Evolutionary conservation across 208 protist species (phyloP).

Genomic region (Wallacemonas sp.): DNA sequence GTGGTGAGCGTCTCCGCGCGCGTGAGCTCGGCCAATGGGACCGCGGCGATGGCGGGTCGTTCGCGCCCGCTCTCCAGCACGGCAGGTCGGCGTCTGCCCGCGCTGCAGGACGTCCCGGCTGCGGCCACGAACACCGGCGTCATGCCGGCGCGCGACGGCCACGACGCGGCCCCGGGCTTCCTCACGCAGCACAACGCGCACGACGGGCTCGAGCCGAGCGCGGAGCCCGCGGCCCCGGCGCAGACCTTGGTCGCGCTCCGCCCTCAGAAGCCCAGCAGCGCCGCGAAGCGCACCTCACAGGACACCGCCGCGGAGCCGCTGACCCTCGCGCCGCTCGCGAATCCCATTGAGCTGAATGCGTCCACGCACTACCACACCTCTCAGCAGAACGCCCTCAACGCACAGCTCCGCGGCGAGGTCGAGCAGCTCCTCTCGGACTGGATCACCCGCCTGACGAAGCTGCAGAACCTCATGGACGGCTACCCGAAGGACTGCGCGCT

Average conservation of each 20-base stretch:
- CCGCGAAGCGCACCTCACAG: neutral
- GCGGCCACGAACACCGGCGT: neutral
- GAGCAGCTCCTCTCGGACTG: slow-evolving; percentile 57
- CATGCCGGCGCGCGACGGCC: neutral
- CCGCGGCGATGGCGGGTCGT: neutral
- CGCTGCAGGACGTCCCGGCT: neutral
- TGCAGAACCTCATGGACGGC: slow-evolving; percentile 35
- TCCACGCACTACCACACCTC: slow-evolving; percentile 68
- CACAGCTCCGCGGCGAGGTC: slow-evolving; percentile 63
- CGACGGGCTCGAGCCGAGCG: neutral
- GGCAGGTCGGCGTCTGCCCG: slow-evolving; percentile 13
- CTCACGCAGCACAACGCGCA: slow-evolving; percentile 1
- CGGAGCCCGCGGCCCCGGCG: neutral
- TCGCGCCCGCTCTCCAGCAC: slow-evolving; percentile 3
- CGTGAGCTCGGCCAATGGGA: slow-evolving; percentile 9
- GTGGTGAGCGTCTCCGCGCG: neutral
- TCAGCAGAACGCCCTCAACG: slow-evolving; percentile 78
- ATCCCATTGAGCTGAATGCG: slow-evolving; percentile 51
- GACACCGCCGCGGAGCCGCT: slow-evolving; percentile 19
- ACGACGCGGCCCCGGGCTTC: neutral
- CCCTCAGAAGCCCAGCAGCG: slow-evolving; percentile 8
- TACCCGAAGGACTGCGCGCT: slow-evolving; percentile 45
- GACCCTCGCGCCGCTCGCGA: slow-evolving; percentile 31
- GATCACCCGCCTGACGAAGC: slow-evolving; percentile 39
- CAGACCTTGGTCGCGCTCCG: neutral